Evolutionary conservation across 129 eudicot genomes (phyloP), one percentile per base, ranked within the genome.

Genomic region (Scalesia atractyloides): DNA sequence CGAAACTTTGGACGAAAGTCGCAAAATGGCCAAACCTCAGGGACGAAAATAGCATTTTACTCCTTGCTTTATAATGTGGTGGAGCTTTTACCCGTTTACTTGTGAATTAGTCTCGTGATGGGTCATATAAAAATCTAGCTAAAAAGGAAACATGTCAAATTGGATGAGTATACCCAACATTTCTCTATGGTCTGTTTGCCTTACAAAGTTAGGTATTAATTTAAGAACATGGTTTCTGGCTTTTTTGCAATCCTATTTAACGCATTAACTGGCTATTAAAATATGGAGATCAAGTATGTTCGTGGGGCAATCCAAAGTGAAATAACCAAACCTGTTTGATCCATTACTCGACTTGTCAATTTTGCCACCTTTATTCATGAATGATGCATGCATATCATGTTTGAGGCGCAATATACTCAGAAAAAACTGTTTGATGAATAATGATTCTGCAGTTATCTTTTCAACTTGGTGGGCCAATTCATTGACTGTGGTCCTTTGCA

Each of bases 401-500:
- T 73, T 72, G 10, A 46, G 53, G 66, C 68, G 49, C 26, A 16
- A 16, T 64, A 16, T 26, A 43, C 72, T 64, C 30, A 22, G 46
- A 36, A n/a, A 52, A 52, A 58, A 12, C 37, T 63, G 12, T 51
- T 24, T 58, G 80, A 58, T 59, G 34, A 30, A 30, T 30, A 30
- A 30, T 30, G 49, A 26, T 41, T 69, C 73, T 81, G 66, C 87
- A 95, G 99, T 74, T 95, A 90, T 81, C 86, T 95, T 74, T 70
- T 95, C 72, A 90, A 86, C 77, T 82, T 95, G 85, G 86, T 75
- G 78, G 91, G 96, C 22, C 94, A 90, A 73, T 95, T 80, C 54
- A 71, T 95, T 69, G 89, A 78, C 58, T 75, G 68, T 76, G 80
- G 77, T 69, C 82, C 87, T 68, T 82, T 91, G 54, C 95, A 88